phyloP scores from a whole-genome alignment of 2,329 filamentous ascomycete species.

The Nemania abortiva region DNA sequence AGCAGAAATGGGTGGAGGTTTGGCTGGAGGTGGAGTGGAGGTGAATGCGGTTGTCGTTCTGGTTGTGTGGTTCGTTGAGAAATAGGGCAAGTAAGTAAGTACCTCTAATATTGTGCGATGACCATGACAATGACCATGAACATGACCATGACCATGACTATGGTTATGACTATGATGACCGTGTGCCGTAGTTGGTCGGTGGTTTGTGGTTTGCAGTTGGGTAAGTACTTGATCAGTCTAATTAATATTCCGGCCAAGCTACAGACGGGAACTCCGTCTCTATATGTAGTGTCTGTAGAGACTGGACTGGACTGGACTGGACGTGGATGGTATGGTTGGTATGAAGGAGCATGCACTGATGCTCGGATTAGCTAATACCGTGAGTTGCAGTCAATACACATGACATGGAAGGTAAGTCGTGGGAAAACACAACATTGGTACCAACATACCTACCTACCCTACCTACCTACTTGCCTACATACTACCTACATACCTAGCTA shows the following conservation, averaged over 20 bases:
- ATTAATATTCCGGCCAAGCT: not conserved
- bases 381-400: not conserved
- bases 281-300: not conserved
- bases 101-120: not conserved
- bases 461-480: not conserved
- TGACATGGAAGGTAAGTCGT: not conserved
- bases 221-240: conserved; percentile 1
- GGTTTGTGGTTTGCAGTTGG: not conserved
- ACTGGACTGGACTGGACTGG: not conserved
- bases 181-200: not conserved
- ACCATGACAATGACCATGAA: not conserved
- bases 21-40: not conserved
- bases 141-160: not conserved
- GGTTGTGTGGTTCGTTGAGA: not conserved
- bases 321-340: not conserved
- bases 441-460: not conserved
- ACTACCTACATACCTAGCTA: not conserved
- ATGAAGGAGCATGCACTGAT: not conserved
- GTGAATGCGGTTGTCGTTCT: conserved; percentile 1
- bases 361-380: conserved; percentile 1
- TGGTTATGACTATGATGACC: too few relatives aligned
- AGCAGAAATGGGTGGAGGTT: not conserved
- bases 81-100: not conserved
- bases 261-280: not conserved
- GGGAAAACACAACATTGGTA: not conserved